phyloP scores from a whole-genome alignment of 169 alveolate species.

The Eimeria praecox region DNA sequence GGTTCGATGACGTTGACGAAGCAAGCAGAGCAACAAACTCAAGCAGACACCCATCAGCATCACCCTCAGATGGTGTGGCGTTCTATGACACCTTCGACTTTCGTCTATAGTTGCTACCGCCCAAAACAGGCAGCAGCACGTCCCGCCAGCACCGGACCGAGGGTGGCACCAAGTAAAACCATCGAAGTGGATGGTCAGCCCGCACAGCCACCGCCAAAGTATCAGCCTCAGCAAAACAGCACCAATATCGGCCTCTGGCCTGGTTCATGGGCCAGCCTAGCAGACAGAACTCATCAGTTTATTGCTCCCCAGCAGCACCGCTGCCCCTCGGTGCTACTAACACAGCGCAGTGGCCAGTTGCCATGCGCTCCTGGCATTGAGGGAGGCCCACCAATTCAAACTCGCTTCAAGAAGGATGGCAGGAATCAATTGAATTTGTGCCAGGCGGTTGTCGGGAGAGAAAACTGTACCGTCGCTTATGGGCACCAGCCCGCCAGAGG shows the following conservation, averaged over 20 bases:
- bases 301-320: slow-evolving; percentile 13
- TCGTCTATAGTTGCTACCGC: slow-evolving; percentile 26
- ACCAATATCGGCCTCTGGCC: slow-evolving; percentile 15
- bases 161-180: neutral
- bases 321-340: neutral
- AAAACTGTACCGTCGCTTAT: neutral
- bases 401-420: neutral
- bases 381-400: neutral
- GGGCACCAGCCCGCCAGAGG: neutral
- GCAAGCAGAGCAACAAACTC: slow-evolving; percentile 4
- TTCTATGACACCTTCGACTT: slow-evolving; percentile 45
- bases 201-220: neutral
- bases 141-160: slow-evolving; percentile 38
- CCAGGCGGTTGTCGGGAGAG: neutral
- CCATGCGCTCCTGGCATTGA: neutral
- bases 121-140: slow-evolving; percentile 22
- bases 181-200: slow-evolving; percentile 31
- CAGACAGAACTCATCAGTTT: slow-evolving; percentile 11
- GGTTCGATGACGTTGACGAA: neutral
- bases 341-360: slow-evolving; percentile 17
- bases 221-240: neutral
- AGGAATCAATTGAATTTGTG: neutral
- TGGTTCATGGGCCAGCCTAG: slow-evolving; percentile 27
- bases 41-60: neutral
- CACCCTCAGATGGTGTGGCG: slow-evolving; percentile 50